Base-by-base conservation (phyloP, 2,329 filamentous ascomycete genomes). In the Ophiocordyceps camponoti-rufipedis region DNA sequence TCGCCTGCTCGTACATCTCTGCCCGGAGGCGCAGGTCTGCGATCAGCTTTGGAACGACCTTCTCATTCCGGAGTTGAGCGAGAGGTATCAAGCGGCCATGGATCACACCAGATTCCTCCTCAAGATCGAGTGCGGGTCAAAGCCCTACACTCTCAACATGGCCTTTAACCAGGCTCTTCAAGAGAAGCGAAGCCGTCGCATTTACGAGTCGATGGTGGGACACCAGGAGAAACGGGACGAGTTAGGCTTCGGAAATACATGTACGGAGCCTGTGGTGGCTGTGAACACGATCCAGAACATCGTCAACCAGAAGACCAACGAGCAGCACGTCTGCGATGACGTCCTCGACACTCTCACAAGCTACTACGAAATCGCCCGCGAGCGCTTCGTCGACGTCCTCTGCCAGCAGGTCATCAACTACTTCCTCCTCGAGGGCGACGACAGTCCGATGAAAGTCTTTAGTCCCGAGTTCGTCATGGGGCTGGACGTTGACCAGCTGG, bases 361-460 rank as follows among this genome's bases (percentile, higher is more conserved):
- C 2, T 84, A 79, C 56, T 83, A 84, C 61, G 67, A 73, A 28
- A 70, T 81, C 1, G 66, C 76, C 0, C 65, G 64, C 12, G 72
- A 73, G 52, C 69, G 77, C 0, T 81, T 85, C 47, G 68, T 80
- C 2, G 80, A 85, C 51, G 70, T 65, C 3, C 57, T 85, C 2
- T 76, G 67, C 52, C 68, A 70, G 48, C 78, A 82, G 49, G 74
- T 68, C 0, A 61, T 73, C 2, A 68, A 72, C 41, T 59, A 76
- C 52, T 65, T 66, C 48, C 62, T 84, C 0, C 57, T 82, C 0
- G 59, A 58, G 1, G 68, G 70, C 0, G 53, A 64, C 0, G 50
- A 63, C 0, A 71, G 71, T 6, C 77, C 77, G 0, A 58, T 80
- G 2, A 62, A 58, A 10, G 58, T 75, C 0, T 69, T 84, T 41